Evolutionary conservation across 495 filamentous ascomycete genomes (phyloP).

Genomic region (Aspergillus baeticus): DNA sequence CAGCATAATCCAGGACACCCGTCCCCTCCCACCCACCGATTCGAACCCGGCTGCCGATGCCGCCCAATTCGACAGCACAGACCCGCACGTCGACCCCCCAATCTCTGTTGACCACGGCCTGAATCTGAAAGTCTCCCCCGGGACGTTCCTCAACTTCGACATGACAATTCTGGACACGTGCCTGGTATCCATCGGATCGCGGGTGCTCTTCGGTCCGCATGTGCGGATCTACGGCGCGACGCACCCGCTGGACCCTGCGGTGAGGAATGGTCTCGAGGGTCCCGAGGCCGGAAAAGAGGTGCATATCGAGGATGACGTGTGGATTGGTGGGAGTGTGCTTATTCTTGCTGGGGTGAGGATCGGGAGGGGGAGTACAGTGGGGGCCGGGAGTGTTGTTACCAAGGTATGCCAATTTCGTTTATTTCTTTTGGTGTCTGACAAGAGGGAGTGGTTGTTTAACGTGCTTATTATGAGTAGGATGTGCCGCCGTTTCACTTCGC

Average conservation of each 20-base stretch:
- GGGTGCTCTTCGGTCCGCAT: conserved; percentile 75
- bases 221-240: conserved; percentile 64
- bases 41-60: conserved; percentile 56
- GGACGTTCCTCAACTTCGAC: conserved; percentile 74
- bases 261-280: conserved; percentile 66
- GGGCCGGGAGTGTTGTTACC: conserved; percentile 47
- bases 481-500: conserved; percentile 57
- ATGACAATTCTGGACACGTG: conserved; percentile 72
- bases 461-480: too few species aligned
- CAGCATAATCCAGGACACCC: conserved; percentile 55
- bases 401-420: too few species aligned
- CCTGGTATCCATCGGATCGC: conserved; percentile 68
- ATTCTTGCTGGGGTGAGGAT: conserved; percentile 69
- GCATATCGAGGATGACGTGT: conserved; percentile 76
- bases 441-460: too few species aligned
- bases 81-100: conserved; percentile 66
- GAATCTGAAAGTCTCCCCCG: conserved; percentile 63
- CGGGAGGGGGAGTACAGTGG: conserved; percentile 43
- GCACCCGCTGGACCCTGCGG: conserved; percentile 67
- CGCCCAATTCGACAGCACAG: conserved; percentile 49
- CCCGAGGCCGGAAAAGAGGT: conserved; percentile 73
- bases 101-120: conserved; percentile 73
- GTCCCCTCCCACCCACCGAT: conserved; percentile 56
- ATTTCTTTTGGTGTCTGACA: too few species aligned
- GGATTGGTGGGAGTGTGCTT: conserved; percentile 73